Percentiles rank a stretch among this genome's conserved stretches.
Conservation (phyloP, 768 basidiomycete species). For the Suillus americanus region DNA sequence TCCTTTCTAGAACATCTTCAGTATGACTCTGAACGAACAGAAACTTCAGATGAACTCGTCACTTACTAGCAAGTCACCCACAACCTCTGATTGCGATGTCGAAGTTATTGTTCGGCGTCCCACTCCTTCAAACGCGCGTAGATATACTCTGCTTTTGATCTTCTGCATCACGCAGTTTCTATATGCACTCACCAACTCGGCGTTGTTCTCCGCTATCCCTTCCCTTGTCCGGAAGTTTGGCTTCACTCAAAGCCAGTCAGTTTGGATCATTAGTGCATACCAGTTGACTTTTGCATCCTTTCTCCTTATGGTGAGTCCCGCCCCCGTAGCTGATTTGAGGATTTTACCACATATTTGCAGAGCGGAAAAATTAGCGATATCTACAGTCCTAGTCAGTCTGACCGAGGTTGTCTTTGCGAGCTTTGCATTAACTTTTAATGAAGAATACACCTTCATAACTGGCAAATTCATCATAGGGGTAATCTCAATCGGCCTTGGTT, state of each 20-base stretch:
- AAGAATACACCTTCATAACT: not conserved
- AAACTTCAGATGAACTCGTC: not conserved
- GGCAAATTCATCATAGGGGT: not conserved
- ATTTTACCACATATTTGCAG: conserved; percentile 9
- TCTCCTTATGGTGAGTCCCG: conserved; percentile 31
- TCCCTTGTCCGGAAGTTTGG: conserved; percentile 17
- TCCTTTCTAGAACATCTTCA: not conserved
- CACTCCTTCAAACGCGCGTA: not conserved
- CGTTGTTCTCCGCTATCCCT: conserved; percentile 33
- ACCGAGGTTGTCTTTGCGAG: not conserved
- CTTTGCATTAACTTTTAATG: not conserved
- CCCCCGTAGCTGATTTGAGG: not conserved
- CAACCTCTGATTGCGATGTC: not conserved
- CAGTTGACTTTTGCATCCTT: conserved; percentile 37
- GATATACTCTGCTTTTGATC: conserved; percentile 25
- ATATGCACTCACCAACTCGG: conserved; percentile 36
- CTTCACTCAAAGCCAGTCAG: not conserved
- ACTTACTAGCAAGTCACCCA: not conserved
- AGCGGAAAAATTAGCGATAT: conserved; percentile 34
- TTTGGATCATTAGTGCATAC: conserved; percentile 37
- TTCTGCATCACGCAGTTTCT: conserved; percentile 38
- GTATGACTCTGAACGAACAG: not conserved
- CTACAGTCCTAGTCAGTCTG: conserved; percentile 32
- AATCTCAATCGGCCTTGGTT: not conserved
- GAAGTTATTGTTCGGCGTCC: not conserved